phyloP scores from a whole-genome alignment of 805 yeast species.

The Candida insectorum region DNA sequence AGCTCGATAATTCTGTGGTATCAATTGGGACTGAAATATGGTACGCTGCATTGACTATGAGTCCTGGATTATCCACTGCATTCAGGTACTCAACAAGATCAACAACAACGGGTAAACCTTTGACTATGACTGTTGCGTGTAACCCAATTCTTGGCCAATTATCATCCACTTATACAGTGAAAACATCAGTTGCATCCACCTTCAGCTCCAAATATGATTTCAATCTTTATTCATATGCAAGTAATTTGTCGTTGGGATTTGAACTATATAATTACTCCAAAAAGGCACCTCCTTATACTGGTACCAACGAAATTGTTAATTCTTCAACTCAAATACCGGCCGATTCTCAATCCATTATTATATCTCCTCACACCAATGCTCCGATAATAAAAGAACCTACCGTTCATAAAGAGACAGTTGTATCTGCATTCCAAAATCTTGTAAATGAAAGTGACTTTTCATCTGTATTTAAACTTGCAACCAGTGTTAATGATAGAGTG shows the following conservation, averaged over 20 bases:
- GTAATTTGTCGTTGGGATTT: slow-evolving; percentile 81
- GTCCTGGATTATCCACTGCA: slow-evolving; percentile 88
- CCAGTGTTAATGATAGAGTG: slow-evolving; percentile 61
- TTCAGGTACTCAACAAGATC: slow-evolving; percentile 82
- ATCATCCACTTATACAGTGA: slow-evolving; percentile 82
- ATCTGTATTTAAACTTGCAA: slow-evolving; percentile 70
- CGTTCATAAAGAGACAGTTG: slow-evolving; percentile 32
- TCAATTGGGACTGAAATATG: slow-evolving; percentile 85
- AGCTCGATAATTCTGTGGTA: slow-evolving; percentile 58
- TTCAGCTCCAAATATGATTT: slow-evolving; percentile 85
- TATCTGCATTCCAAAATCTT: slow-evolving; percentile 48
- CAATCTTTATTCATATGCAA: slow-evolving; percentile 84
- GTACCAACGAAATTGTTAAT: slow-evolving; percentile 1
- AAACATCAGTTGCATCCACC: slow-evolving; percentile 70
- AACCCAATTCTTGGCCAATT: slow-evolving; percentile 91
- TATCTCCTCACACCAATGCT: not conserved
- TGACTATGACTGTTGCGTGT: slow-evolving; percentile 79
- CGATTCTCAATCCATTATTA: not conserved
- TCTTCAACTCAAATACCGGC: not conserved
- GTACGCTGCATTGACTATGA: slow-evolving; percentile 78
- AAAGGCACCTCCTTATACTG: slow-evolving; percentile 6
- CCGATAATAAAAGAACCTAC: slow-evolving; percentile 2
- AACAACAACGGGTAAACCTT: slow-evolving; percentile 82
- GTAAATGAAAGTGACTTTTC: slow-evolving; percentile 55
- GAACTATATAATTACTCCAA: slow-evolving; percentile 65